These are phyloP conservation scores for Brassica carinata DNA, from an alignment of 345 rosid genomes.

Conservation along the genomic window DNA sequence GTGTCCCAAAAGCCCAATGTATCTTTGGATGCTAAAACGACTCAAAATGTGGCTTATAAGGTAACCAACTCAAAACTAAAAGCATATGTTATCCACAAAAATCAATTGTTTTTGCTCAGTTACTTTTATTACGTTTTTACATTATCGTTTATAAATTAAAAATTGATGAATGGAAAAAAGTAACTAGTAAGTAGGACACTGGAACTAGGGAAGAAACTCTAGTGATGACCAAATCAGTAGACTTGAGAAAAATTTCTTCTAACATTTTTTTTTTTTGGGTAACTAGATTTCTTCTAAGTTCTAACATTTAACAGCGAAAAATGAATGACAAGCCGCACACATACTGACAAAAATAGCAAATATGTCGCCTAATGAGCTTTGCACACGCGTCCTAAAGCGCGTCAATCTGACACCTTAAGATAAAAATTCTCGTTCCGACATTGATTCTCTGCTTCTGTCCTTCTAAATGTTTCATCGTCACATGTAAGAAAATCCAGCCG, in stretches of 20 bases:
- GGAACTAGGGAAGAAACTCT: background rate
- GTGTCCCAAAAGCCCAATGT: no score
- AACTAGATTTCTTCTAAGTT: no score
- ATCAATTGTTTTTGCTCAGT: no score
- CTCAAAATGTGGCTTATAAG: no score
- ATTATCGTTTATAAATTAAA: background rate
- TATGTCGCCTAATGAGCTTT: conserved; percentile 26
- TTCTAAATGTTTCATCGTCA: conserved; percentile 12
- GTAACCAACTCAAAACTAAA: no score
- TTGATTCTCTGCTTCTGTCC: conserved; percentile 37
- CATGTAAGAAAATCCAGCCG: conserved; percentile 18
- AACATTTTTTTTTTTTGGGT: no score
- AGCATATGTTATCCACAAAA: no score
- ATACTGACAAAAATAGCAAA: conserved; percentile 30
- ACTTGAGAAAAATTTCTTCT: background rate
- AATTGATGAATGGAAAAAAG: background rate
- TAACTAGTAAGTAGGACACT: background rate
- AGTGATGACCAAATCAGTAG: conserved; percentile 21
- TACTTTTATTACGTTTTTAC: background rate
- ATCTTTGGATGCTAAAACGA: no score
- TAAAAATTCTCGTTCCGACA: conserved; percentile 32
- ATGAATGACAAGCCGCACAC: conserved; percentile 9
- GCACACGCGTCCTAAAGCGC: conserved; percentile 17
- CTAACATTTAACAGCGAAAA: conserved; percentile 11
- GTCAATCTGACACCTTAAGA: conserved; percentile 31